Conservation (phyloP, 2,329 filamentous ascomycete genomes). For the Zalaria obscura region DNA sequence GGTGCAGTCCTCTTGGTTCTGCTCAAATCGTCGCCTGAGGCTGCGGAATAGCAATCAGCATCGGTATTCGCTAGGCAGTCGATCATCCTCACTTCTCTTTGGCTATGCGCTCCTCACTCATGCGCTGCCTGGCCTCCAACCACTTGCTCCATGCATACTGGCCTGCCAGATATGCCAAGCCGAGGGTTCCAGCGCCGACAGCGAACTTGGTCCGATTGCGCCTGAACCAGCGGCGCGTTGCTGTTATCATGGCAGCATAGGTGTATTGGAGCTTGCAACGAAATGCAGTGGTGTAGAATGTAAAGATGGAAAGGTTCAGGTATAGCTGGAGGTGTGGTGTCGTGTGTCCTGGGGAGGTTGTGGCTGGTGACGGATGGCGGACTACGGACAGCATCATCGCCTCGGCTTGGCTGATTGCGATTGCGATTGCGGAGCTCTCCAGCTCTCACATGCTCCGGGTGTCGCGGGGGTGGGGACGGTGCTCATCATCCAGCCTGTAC, state of each 20-base stretch:
- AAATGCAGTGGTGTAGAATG: no score
- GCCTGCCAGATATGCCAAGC: slow-evolving; percentile 79
- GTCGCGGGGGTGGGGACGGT: no score
- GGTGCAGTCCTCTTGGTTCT: slow-evolving; percentile 98
- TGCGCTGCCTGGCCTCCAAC: slow-evolving; percentile 83
- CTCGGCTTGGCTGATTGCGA: no score
- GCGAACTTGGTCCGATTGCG: slow-evolving; percentile 84
- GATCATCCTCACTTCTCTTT: slow-evolving; percentile 64
- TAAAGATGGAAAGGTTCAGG: no score
- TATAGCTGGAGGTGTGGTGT: no score
- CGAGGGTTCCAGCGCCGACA: slow-evolving; percentile 74
- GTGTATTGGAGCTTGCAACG: not conserved
- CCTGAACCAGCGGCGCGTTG: slow-evolving; percentile 79
- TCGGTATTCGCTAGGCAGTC: slow-evolving; percentile 3
- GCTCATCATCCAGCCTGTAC: no score
- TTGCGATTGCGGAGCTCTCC: no score
- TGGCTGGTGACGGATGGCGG: no score
- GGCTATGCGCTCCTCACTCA: slow-evolving; percentile 89
- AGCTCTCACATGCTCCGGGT: no score
- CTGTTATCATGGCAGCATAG: slow-evolving; percentile 42
- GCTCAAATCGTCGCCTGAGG: slow-evolving; percentile 87
- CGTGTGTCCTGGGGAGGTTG: no score
- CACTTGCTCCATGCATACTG: slow-evolving; percentile 90
- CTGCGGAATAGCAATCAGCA: slow-evolving; percentile 30
- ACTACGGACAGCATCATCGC: no score